Evolutionary conservation across 139 green algal species (phyloP), one percentile per base, ranked within the genome.

Genomic region (Pycnococcus provasolii): DNA sequence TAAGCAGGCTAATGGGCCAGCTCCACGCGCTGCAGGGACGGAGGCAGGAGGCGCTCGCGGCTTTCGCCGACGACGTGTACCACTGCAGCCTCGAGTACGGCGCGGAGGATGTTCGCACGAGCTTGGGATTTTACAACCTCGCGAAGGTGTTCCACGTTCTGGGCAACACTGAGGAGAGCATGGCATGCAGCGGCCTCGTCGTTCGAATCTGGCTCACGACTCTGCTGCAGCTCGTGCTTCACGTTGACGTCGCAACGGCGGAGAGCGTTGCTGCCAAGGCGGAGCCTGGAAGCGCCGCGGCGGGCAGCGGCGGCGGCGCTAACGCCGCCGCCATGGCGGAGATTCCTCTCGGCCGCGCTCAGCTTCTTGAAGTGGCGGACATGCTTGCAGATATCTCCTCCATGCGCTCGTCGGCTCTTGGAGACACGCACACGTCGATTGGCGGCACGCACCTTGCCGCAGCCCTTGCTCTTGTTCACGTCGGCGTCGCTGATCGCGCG

Each of bases 111-210:
- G 71, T 83, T 45, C 77, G 85, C 45, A 89, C 85, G 11, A 80
- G 70, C 39, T 62, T 93, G 42, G 86, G 85, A 0, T 93, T 86
- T 70, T 93, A 90, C 82, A 93, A 93, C 76, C 70, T 93, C 68
- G 75, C 77, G 59, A 91, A 91, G 76, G 80, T 87, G 4, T 88
- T 88, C 51, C 72, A 83, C 70, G 59, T 50, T 37, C 53, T 59
- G 5, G 73, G 59, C 2, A 76, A 83, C 3, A 50, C 60, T 39
- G 65, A 76, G 42, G 78, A 81, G 74, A 63, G 62, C 1, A 40
- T 79, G 2, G 50, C 58, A 37, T 67, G 58, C 67, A 62, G 60
- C 58, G 67, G 67, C 45, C 67, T 68, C 7, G 67, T 65, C 3
- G 43, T 58, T 46, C 15, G 26, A 2, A 66, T 73, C 57, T 60